These are phyloP conservation scores for Eutrema japonicum DNA, from an alignment of 345 rosid genomes.

Conservation along the genomic window DNA sequence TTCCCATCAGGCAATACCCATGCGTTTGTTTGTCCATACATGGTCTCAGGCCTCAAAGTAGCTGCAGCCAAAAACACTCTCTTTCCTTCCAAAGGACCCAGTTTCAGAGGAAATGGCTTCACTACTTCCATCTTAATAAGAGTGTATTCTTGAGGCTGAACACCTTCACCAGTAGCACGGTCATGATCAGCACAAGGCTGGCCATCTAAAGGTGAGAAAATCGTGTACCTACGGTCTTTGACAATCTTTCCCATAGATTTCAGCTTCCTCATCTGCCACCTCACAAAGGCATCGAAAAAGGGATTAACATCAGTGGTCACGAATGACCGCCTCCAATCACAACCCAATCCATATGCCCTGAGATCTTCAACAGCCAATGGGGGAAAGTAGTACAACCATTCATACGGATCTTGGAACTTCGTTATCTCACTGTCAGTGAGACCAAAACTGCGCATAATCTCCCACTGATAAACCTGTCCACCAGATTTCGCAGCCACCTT, in stretches of 20 bases:
- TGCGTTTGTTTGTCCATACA: constrained; percentile 97
- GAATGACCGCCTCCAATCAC: constrained; percentile 94
- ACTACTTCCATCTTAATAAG: constrained; percentile 87
- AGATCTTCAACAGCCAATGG: constrained; percentile 77
- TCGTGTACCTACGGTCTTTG: constrained; percentile 78
- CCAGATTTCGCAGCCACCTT: constrained; percentile 86
- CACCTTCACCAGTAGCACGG: constrained; percentile 93
- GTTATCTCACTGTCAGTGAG: constrained; percentile 71
- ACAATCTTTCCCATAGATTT: constrained; percentile 86
- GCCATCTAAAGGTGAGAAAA: constrained; percentile 90
- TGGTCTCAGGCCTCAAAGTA: constrained; percentile 94
- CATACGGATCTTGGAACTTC: constrained; percentile 68
- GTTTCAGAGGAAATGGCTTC: constrained; percentile 67
- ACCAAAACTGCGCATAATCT: constrained; percentile 94
- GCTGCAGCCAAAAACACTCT: constrained; percentile 83
- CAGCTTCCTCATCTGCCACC: constrained; percentile 94
- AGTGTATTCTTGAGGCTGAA: constrained; percentile 94
- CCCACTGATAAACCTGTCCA: constrained; percentile 86
- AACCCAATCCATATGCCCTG: constrained; percentile 84
- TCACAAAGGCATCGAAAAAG: constrained; percentile 76
- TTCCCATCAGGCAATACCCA: constrained; percentile 96
- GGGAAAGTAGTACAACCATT: constrained; percentile 83
- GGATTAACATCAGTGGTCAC: constrained; percentile 85
- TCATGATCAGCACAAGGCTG: constrained; percentile 98
- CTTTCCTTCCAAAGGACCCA: constrained; percentile 70